phyloP scores from a whole-genome alignment of 257 asterid species.

The Lavandula angustifolia region DNA sequence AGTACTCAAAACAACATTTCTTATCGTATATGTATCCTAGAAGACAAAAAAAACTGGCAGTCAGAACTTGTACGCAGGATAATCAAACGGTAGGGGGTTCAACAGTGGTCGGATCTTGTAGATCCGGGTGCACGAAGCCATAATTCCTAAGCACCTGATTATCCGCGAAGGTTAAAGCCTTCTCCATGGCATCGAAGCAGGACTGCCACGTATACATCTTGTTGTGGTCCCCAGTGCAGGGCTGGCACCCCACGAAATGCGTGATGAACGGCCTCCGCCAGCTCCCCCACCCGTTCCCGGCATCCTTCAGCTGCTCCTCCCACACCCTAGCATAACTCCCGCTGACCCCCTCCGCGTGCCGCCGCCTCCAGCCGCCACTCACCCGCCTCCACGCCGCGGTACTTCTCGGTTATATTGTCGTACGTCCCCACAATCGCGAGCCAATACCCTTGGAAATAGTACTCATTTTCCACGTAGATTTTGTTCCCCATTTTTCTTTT shows the following conservation, averaged over 20 bases:
- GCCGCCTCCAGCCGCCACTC: constrained; percentile 46
- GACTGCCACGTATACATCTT: constrained; percentile 46
- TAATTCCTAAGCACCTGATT: constrained; percentile 64
- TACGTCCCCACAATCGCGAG: constrained; percentile 55
- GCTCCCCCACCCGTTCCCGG: constrained; percentile 56
- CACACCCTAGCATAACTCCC: constrained; percentile 47
- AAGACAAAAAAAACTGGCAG: no score
- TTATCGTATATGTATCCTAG: no score
- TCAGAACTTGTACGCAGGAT: no score
- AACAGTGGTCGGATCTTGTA: constrained; percentile 34
- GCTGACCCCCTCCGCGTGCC: constrained; percentile 70
- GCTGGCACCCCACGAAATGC: constrained; percentile 84
- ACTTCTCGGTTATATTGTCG: constrained; percentile 52
- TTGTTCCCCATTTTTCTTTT: constrained; percentile 56
- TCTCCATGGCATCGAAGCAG: constrained; percentile 61
- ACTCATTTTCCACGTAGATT: constrained; percentile 56
- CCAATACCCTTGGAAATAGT: constrained; percentile 86
- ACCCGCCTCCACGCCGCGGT: constrained; percentile 48
- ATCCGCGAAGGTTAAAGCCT: constrained; percentile 68
- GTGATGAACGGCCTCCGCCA: constrained; percentile 79
- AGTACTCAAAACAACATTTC: no score
- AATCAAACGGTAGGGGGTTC: constrained; percentile 43
- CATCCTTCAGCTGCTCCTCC: constrained; percentile 58
- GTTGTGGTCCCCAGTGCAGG: constrained; percentile 68
- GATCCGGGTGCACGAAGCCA: constrained; percentile 54